Base-by-base conservation (phyloP, 208 protist species). In the Sergeia podlipaevii region DNA sequence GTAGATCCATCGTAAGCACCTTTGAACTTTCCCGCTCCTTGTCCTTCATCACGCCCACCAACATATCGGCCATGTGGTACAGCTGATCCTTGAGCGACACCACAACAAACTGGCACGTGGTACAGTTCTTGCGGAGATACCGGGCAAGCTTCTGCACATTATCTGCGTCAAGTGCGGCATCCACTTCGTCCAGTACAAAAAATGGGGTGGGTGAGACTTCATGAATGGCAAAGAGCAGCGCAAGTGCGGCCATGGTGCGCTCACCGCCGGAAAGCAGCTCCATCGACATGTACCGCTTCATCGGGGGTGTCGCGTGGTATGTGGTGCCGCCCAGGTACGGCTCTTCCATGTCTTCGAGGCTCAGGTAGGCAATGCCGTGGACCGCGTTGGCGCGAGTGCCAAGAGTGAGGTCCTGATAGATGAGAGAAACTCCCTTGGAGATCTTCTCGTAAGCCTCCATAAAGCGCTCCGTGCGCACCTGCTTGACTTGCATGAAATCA, bases 151-250 rank as follows among this genome's bases (percentile, higher is more conserved):
- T 96, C 29, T 91, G 63, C 4, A 99, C 97, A 79, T 99, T 99
- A 27, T 70, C 82, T 20, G 71, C 80, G 77, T 99, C 98, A 20
- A 99, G 77, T 4, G 98, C 98, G 30, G 98, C 98, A 71, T 99
- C 98, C 4, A 99, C 89, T 73, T 99, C 98, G 60, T 99, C 98
- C 20, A 99, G 68, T 37, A 99, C 88, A 74, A 99, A 98, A 70
- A 99, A 99, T 10, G 98, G 98, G 21, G 97, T 86, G 11, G 98
- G 97, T n/a, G 72, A 80, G 3, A 91, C 89, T 4, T 78, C 85
- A 65, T 99, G 96, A 43, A 99, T 95, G 30, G 98, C 86, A 77
- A 99, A 99, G 5, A 99, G 67, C 5, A 99, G 79, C 26, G 98
- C 98, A 28, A 99, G 76, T 0, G 97, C 98, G 1, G 97, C 97